Evolutionary conservation across 306 rosid genomes (phyloP).

Genomic region (Cicer arietinum): DNA sequence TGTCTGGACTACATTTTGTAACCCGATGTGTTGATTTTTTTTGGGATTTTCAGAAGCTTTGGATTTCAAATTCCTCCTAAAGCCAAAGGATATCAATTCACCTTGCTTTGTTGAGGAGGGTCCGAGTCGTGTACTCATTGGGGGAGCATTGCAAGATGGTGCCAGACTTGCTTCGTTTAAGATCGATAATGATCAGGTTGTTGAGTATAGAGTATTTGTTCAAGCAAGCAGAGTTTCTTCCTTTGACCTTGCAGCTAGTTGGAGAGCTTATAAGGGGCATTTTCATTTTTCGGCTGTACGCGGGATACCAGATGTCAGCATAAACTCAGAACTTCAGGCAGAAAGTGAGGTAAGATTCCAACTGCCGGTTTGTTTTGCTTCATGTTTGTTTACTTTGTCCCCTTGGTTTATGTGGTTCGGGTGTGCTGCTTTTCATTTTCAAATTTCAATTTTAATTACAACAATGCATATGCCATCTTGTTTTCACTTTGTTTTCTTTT

Average conservation of each 20-base stretch:
- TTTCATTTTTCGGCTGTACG: constrained; percentile 80
- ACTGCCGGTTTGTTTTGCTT: constrained; percentile 10
- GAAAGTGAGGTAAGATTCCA: constrained; percentile 65
- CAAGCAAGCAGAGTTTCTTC: constrained; percentile 86
- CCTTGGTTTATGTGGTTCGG: constrained; percentile 26
- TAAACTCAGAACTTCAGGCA: constrained; percentile 60
- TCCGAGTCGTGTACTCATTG: constrained; percentile 71
- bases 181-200: constrained; percentile 61
- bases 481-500: not conserved
- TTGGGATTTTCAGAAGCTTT: constrained; percentile 68
- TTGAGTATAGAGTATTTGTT: constrained; percentile 81
- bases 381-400: constrained; percentile 8
- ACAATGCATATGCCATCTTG: not conserved
- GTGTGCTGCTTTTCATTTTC: not conserved
- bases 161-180: constrained; percentile 76
- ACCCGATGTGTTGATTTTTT: constrained; percentile 24
- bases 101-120: constrained; percentile 90
- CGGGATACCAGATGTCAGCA: constrained; percentile 93
- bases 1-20: constrained; percentile 21
- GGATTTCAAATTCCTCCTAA: constrained; percentile 93
- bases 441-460: not conserved
- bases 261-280: constrained; percentile 90
- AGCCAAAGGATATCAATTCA: constrained; percentile 61
- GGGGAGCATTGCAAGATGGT: constrained; percentile 89
- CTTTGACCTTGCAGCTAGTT: constrained; percentile 95